These are phyloP conservation scores for Mycosphaerella sp. DNA, from an alignment of 2,329 filamentous ascomycete genomes.

Conservation along the genomic window DNA sequence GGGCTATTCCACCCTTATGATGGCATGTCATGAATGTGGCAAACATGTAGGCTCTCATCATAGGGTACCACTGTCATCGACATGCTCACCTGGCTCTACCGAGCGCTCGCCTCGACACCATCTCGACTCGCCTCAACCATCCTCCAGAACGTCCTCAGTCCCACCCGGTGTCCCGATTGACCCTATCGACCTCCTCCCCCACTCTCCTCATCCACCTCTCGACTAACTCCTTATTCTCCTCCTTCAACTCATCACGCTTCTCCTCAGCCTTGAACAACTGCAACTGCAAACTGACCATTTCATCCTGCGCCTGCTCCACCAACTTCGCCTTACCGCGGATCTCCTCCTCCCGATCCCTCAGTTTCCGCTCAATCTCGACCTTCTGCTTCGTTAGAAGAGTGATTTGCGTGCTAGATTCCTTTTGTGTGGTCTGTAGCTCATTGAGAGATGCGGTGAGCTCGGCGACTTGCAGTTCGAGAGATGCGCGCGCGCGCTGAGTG, in stretches of 20 bases:
- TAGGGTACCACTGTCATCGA: too few relatives aligned
- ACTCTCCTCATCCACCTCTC: conserved; percentile 88
- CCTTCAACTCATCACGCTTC: conserved; percentile 62
- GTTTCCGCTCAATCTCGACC: conserved; percentile 55
- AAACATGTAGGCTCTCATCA: too few relatives aligned
- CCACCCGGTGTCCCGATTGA: conserved; percentile 56
- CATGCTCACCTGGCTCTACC: too few relatives aligned
- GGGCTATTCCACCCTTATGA: too few relatives aligned
- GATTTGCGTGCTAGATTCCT: conserved; percentile 57
- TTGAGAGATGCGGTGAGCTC: conserved; percentile 58
- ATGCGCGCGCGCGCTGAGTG: conserved; percentile 66
- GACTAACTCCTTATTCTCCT: conserved; percentile 83
- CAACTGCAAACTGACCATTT: conserved; percentile 79
- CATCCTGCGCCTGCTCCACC: conserved; percentile 83
- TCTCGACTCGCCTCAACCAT: too few relatives aligned
- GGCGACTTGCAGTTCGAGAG: conserved; percentile 60
- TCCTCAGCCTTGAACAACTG: conserved; percentile 83
- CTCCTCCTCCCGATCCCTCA: conserved; percentile 81
- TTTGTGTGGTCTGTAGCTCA: conserved; percentile 54
- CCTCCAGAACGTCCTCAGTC: conserved; percentile 7
- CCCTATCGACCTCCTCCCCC: conserved; percentile 76
- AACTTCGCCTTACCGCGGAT: conserved; percentile 75
- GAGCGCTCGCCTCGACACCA: too few relatives aligned
- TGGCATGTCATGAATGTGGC: too few relatives aligned
- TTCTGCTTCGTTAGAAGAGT: conserved; percentile 58